A percentile compares a stretch with the other conserved stretches of the same genome.
Conservation (phyloP, 306 rosid species). For the Prunus davidiana region DNA sequence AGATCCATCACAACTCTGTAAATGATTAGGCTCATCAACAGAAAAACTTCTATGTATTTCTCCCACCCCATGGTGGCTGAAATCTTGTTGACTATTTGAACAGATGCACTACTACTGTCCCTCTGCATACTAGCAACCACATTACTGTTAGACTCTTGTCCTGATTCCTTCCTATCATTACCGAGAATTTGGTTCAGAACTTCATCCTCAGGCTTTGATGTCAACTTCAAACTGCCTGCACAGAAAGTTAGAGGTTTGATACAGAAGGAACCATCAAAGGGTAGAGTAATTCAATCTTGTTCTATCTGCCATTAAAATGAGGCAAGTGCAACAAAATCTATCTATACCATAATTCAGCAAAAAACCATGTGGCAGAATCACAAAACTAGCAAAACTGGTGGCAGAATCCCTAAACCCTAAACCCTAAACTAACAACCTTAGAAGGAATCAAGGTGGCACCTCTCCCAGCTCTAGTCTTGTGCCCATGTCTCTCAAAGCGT, state of each 20-base stretch:
- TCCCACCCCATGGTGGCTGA: slow-evolving; percentile 28
- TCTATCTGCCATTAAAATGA: background rate
- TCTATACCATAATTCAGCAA: background rate
- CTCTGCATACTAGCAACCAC: slow-evolving; percentile 33
- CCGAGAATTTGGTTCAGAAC: slow-evolving; percentile 60
- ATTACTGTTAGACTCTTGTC: slow-evolving; percentile 40
- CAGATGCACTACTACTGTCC: slow-evolving; percentile 40
- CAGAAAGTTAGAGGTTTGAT: slow-evolving; percentile 5
- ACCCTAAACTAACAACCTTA: background rate
- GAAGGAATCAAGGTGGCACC: slow-evolving; percentile 38
- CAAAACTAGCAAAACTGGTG: background rate
- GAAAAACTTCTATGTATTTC: slow-evolving; percentile 43
- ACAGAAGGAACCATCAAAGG: background rate
- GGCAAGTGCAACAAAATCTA: background rate
- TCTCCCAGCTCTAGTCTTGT: slow-evolving; percentile 56
- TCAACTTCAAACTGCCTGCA: slow-evolving; percentile 62
- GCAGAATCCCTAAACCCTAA: background rate
- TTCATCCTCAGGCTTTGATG: slow-evolving; percentile 61
- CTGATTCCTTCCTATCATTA: slow-evolving; percentile 46
- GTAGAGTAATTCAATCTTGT: background rate
- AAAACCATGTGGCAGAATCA: background rate
- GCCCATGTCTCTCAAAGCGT: slow-evolving; percentile 79
- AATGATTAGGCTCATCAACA: slow-evolving; percentile 32
- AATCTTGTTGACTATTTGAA: slow-evolving; percentile 41
- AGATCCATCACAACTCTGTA: slow-evolving; percentile 46